A percentile compares a stretch with the other conserved stretches of the same genome.
phyloP scores from a whole-genome alignment of 768 basidiomycete genomes.

The Lentinula aciculospora region DNA sequence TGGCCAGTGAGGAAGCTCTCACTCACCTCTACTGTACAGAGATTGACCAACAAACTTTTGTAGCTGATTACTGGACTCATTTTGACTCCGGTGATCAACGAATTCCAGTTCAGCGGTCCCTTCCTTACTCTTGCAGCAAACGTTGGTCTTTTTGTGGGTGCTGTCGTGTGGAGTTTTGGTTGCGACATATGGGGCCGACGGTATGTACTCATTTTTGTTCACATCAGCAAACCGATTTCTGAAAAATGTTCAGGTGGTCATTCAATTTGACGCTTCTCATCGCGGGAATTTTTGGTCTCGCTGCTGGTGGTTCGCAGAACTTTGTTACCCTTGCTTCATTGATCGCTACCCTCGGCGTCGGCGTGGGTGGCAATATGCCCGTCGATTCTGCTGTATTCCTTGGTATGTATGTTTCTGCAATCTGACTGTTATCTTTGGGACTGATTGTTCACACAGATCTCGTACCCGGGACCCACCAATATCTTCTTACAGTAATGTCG shows the following conservation, averaged over 20 bases:
- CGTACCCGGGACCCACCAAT: constrained; percentile 49
- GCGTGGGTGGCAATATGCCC: constrained; percentile 52
- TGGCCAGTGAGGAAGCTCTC: constrained; percentile 51
- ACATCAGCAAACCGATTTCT: background rate
- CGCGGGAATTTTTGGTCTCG: constrained; percentile 46
- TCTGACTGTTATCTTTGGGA: constrained; percentile 8
- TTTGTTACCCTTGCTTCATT: constrained; percentile 45
- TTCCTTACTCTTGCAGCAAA: constrained; percentile 68
- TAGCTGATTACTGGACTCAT: constrained; percentile 65
- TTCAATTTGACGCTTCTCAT: constrained; percentile 59
- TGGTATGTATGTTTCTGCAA: constrained; percentile 20
- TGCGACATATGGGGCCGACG: constrained; percentile 70
- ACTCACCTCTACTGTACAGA: background rate
- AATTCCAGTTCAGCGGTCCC: constrained; percentile 58
- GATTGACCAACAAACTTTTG: background rate
- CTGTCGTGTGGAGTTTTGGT: constrained; percentile 62
- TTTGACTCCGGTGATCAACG: constrained; percentile 54
- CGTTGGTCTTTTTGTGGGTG: constrained; percentile 65
- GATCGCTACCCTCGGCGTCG: constrained; percentile 37
- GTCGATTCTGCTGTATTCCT: constrained; percentile 50
- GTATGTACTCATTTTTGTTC: constrained; percentile 24
- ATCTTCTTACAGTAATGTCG: constrained; percentile 49
- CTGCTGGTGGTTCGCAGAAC: constrained; percentile 39
- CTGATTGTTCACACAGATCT: constrained; percentile 31
- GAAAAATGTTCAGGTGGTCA: constrained; percentile 37